Evolutionary conservation across 2,329 filamentous ascomycete species (phyloP), one percentile per base, ranked within the genome.

Genomic region (Xylariaceae sp.): DNA sequence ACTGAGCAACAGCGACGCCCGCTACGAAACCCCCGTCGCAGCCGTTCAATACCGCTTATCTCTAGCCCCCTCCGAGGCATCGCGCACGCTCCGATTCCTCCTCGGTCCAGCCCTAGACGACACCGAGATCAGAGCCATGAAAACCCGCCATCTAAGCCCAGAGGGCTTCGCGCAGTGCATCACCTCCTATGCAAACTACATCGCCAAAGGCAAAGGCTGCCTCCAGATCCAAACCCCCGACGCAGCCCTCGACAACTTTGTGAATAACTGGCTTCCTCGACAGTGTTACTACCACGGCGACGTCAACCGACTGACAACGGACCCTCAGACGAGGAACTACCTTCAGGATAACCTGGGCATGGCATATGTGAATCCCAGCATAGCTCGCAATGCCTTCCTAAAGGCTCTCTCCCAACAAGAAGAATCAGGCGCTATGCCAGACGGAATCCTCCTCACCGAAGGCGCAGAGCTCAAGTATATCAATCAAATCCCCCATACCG

Each of bases 321-420:
- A 82, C 62, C 79, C 80, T 26, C 80, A 82, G 63, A 83, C 80
- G 6, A 75, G 80, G 43, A 82, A 83, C 62, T 83, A 81, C 60
- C 67, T 83, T 2, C 79, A 83, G 62, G 80, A 83, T 66, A 81
- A 80, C 65, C 81, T 83, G 79, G 79, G 79, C 53, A 83, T 83
- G 79, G 75, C 74, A 47, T 82, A 75, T 66, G 78, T 82, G 68
- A 74, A 75, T 55, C 78, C 80, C 0, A 65, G 70, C 3, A 74
- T 79, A 1, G 70, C 78, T 26, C 75, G 78, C 3, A 67, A 70
- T 32, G 74, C 79, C 4, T 74, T 83, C 54, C 47, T 80, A 41
- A 77, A 66, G 1, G 74, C 79, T 0, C 70, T 82, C 2, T 70
- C 74, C 0, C 80, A 83, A 59, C 80, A 83, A 61, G 77, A 80